Evolutionary conservation across 768 basidiomycete genomes (phyloP), one percentile per base, ranked within the genome.

Genomic region (Sporobolomyces roseus): DNA sequence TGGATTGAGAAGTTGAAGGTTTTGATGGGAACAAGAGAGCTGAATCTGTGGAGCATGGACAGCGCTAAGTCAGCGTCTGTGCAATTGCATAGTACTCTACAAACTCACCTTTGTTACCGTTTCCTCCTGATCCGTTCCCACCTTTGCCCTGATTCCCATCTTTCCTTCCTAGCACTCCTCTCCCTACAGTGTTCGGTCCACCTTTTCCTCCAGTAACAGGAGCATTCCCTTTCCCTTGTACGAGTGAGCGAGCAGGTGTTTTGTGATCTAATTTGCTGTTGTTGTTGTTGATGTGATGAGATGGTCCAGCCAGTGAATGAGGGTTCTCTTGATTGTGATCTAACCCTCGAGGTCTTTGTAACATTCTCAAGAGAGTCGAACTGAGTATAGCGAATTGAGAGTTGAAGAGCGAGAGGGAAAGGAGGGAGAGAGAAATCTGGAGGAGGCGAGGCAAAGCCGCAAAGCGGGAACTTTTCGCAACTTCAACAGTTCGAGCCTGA

Each of bases 241-340:
- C n/a, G n/a, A n/a, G 56, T 32, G 56, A 43, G 4, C 58, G 43
- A 16, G 58, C 58, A 19, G 58, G 58, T 21, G 58, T 60, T 27
- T 60, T 60, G 58, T 58, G 56, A 41, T 56, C 35, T 14, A 54
- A 17, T 13, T 6, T 6, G 23, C 23, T 41, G 38, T 41, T 41
- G 38, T 41, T 41, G 32, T 21, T 32, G 36, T 4, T 10, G 27
- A 6, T 48, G 58, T 48, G 45, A 60, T 48, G 58, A 60, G 56
- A 58, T 41, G 56, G 56, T 30, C 56, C 56, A 4, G 58, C 58
- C 43, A n/a, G n/a, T n/a, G 30, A 5, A 10, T 60, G 35, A 6
- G 58, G 45, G 45, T 60, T 60, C 58, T 60, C 58, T n/a, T 60
- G 58, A 43, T 60, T 60, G 58, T 60, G 58, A n/a, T 60, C 58